Conservation (phyloP, 257 asterid genomes). For the Scutellaria barbata region DNA sequence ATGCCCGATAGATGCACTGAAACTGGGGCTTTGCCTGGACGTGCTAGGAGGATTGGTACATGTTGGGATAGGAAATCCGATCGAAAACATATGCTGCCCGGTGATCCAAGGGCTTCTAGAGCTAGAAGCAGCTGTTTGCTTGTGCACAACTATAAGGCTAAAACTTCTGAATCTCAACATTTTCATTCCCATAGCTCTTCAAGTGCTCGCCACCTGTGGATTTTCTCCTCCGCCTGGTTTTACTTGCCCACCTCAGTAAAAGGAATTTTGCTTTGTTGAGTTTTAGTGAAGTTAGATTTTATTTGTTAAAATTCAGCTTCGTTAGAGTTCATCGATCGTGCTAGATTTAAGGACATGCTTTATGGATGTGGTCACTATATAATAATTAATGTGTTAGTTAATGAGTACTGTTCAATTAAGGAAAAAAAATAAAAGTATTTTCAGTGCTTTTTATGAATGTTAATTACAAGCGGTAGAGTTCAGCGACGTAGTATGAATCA, state of each 20-base stretch:
- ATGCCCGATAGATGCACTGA: constrained; percentile 82
- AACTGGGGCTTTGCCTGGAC: constrained; percentile 87
- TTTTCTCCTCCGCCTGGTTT: constrained; percentile 85
- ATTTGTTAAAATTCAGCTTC: no score
- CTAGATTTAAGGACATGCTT: no score
- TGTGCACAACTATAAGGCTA: constrained; percentile 81
- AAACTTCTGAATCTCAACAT: constrained; percentile 82
- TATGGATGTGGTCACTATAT: no score
- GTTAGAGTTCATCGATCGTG: no score
- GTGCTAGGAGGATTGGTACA: constrained; percentile 89
- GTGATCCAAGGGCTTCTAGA: constrained; percentile 85
- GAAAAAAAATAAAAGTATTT: no score
- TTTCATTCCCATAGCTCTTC: constrained; percentile 85
- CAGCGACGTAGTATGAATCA: no score
- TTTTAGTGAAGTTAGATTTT: no score
- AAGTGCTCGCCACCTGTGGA: constrained; percentile 81
- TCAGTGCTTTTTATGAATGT: no score
- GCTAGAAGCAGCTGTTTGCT: constrained; percentile 85
- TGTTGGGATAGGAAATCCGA: constrained; percentile 78
- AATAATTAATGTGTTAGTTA: no score
- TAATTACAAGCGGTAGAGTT: no score
- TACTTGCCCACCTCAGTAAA: constrained; percentile 68
- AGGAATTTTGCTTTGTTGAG: background rate
- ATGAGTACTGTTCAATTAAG: no score
- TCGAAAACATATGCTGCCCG: constrained; percentile 82